A percentile compares a stretch with the other conserved stretches of the same genome.
These are phyloP conservation scores for Staphylotrichum tortipilum DNA, from an alignment of 495 filamentous ascomycete genomes.

Conservation along the genomic window DNA sequence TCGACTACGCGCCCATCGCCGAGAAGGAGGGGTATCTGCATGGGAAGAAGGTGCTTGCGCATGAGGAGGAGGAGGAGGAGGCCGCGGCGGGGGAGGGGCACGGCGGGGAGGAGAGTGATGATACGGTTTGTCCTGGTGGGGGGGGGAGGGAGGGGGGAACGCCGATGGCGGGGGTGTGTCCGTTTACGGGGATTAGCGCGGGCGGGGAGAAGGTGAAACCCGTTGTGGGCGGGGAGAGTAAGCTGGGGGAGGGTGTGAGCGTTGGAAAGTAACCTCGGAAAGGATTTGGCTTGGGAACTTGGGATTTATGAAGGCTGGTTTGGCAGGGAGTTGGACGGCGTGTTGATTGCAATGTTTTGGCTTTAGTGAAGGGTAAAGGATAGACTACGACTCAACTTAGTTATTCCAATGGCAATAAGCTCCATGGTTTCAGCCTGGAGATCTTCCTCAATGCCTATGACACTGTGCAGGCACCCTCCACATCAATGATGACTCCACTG, in stretches of 20 bases:
- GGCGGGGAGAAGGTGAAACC: slow-evolving; percentile 1
- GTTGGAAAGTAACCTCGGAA: not conserved
- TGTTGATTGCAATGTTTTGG: too few relatives aligned
- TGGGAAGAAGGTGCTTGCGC: slow-evolving; percentile 35
- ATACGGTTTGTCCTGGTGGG: not conserved
- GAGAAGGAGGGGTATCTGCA: slow-evolving; percentile 53
- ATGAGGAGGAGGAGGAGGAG: slow-evolving; percentile 13
- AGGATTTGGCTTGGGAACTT: too few relatives aligned
- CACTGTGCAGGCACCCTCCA: too few relatives aligned
- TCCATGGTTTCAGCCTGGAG: too few relatives aligned
- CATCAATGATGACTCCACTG: too few relatives aligned
- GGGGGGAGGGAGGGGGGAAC: not conserved
- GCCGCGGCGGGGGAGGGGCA: slow-evolving; percentile 4
- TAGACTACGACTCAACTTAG: too few relatives aligned
- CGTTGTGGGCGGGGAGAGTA: not conserved
- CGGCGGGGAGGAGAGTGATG: slow-evolving; percentile 9
- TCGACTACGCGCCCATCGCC: slow-evolving; percentile 44
- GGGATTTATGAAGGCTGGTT: too few relatives aligned
- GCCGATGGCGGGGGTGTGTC: slow-evolving; percentile 11
- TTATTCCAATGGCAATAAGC: too few relatives aligned
- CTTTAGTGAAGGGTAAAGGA: too few relatives aligned
- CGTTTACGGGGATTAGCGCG: slow-evolving; percentile 15
- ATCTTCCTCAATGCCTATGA: too few relatives aligned
- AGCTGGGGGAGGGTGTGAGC: not conserved
- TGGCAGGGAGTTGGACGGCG: too few relatives aligned